These are phyloP conservation scores for Globisporangium recalcitrans DNA, from an alignment of 352 stramenopile species.

Conservation along the genomic window DNA sequence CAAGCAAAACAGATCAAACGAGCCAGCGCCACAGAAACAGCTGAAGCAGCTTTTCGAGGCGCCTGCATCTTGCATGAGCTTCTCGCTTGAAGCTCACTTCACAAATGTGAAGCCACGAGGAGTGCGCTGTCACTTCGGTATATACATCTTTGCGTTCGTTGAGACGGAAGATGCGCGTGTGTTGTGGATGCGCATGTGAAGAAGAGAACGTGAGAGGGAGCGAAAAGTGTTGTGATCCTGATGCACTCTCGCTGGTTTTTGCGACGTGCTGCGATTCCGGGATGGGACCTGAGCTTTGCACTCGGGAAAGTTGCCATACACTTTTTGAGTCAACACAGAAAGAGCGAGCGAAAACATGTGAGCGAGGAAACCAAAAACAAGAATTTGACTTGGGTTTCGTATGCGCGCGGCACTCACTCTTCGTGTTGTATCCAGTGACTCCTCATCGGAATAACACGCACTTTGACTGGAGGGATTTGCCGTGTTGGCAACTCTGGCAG, in stretches of 20 bases:
- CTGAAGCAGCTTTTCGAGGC: too few species aligned
- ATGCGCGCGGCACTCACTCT: not conserved
- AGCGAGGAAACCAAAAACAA: not conserved
- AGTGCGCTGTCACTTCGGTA: too few species aligned
- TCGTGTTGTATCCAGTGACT: not conserved
- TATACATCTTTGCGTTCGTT: not conserved
- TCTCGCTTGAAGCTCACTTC: too few species aligned
- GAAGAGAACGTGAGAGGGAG: slow-evolving; percentile 1
- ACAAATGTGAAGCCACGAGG: too few species aligned
- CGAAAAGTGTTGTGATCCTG: not conserved
- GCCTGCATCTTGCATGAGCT: not conserved
- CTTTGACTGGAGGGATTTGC: slow-evolving; percentile 14
- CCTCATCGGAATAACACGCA: slow-evolving; percentile 9
- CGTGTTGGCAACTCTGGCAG: slow-evolving; percentile 21
- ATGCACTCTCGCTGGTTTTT: too few species aligned
- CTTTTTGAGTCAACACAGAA: not conserved
- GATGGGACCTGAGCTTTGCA: not conserved
- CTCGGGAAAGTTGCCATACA: not conserved
- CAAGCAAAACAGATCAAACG: not conserved
- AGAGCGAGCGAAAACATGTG: too few species aligned
- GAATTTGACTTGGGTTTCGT: slow-evolving; percentile 5
- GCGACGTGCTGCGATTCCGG: not conserved
- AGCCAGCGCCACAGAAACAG: not conserved
- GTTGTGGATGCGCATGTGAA: not conserved
- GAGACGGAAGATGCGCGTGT: not conserved